Conservation (phyloP, 768 basidiomycete species). For the Ramaria sp. region DNA sequence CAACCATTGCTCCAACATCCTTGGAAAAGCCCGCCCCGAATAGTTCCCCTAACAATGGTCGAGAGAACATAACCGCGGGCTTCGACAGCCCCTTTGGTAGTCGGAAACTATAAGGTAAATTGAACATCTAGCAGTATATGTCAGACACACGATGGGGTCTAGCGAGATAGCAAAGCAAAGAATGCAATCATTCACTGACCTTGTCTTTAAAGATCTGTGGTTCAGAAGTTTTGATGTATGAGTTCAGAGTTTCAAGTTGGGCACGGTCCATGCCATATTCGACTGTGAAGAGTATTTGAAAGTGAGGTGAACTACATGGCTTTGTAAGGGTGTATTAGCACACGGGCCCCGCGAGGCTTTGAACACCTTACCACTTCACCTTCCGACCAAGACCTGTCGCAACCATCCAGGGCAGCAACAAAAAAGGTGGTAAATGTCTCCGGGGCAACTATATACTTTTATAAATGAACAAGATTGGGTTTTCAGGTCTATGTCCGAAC, state of each 20-base stretch:
- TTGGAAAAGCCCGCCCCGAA: conserved; percentile 81
- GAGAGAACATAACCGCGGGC: conserved; percentile 47
- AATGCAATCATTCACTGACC: conserved; percentile 1
- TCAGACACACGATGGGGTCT: neutral
- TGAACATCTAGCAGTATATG: neutral
- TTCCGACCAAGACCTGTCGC: neutral
- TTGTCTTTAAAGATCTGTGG: conserved; percentile 14
- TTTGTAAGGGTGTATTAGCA: neutral
- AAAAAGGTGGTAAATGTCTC: conserved; percentile 72
- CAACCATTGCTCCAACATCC: conserved; percentile 43
- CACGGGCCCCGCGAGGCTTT: neutral
- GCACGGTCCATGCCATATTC: conserved; percentile 65
- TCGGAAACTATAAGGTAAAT: conserved; percentile 45
- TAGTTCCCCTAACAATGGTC: conserved; percentile 61
- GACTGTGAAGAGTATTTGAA: conserved; percentile 63
- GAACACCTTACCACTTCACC: neutral
- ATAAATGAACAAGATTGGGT: neutral
- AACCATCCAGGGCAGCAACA: conserved; percentile 42
- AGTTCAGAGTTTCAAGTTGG: conserved; percentile 65
- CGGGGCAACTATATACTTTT: conserved; percentile 44
- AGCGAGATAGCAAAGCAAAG: neutral
- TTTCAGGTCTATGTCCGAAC: conserved; percentile 26
- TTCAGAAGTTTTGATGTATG: conserved; percentile 41
- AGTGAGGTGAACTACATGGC: conserved; percentile 45
- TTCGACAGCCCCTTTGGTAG: conserved; percentile 35